Evolutionary conservation across 1,284 basidiomycete species (phyloP), one percentile per base, ranked within the genome.

Genomic region (Garcileccinum viscosum): DNA sequence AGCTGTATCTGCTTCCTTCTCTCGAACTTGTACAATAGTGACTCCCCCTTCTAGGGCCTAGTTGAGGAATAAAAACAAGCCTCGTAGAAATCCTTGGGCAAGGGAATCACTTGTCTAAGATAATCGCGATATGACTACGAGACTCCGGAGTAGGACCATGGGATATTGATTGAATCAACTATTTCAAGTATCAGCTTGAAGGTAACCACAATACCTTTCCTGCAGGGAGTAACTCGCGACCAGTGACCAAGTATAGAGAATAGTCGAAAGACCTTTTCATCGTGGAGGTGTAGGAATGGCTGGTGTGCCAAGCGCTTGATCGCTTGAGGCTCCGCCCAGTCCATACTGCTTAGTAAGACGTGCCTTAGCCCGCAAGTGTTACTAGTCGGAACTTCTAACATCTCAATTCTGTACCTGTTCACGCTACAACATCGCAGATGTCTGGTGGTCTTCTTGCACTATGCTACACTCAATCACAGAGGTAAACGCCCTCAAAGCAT

Each of bases 11-110:
- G 87, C 81, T 11, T 87, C 82, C 81, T 98, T 98, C 82, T 97
- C 96, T 60, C 96, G 86, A 17, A 97, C 86, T 80, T 98, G 97
- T 0, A 98, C 95, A 42, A 97, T 78, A 0, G 95, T 96, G 0
- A 98, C 96, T 17, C 96, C 94, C 32, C 96, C 95, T 76, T 90
- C 83, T 11, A 97, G 82, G 2, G 95, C 88, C 90, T 95, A 75
- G 37, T 56, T 66, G 72, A 24, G 47, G 14, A 27, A 38, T 72
- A 15, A 73, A 56, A 73, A 56, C 17, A 30, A 14, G 17, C 44
- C 65, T 11, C 1, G n/a, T 19, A 15, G 19, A 22, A 68, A 11
- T 8, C 3, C 44, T 22, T 22, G 50, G n/a, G 42, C 50, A 50
- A 27, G 33, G 47, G 19, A 63, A 11, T 67, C 32, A 94, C 94